Conservation (phyloP, 1,284 basidiomycete species). For the Ceratobasidium sp. region DNA sequence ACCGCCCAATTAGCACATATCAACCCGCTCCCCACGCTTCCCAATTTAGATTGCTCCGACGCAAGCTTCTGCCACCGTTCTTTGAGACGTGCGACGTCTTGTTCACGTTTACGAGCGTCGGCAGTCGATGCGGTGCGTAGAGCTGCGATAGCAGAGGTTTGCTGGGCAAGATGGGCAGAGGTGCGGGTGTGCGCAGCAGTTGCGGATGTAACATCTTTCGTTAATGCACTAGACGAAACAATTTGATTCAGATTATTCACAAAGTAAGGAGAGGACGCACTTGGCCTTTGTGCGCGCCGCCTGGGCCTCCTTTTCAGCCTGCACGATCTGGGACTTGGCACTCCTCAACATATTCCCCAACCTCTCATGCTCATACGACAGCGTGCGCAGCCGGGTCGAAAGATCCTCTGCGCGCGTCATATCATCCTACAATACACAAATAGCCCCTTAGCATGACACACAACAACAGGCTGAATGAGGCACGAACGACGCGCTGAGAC, state of each 20-base stretch:
- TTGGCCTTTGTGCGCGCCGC: constrained; percentile 73
- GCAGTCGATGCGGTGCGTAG: constrained; percentile 24
- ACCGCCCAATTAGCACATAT: constrained; percentile 47
- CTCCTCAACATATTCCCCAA: constrained; percentile 70
- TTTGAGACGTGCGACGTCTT: constrained; percentile 80
- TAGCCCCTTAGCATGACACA: background rate
- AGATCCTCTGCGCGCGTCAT: constrained; percentile 82
- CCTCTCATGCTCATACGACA: constrained; percentile 86
- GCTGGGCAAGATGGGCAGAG: constrained; percentile 29
- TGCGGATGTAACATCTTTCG: constrained; percentile 57
- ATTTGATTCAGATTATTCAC: background rate
- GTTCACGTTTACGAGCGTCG: constrained; percentile 60
- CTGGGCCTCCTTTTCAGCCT: constrained; percentile 77
- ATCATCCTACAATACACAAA: constrained; percentile 67
- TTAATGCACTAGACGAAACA: constrained; percentile 26
- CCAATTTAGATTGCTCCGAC: constrained; percentile 70
- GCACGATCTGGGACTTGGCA: constrained; percentile 68
- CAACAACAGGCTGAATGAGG: background rate
- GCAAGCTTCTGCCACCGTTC: constrained; percentile 79
- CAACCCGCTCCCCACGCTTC: constrained; percentile 53
- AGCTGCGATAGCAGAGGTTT: constrained; percentile 18
- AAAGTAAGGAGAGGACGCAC: constrained; percentile 59
- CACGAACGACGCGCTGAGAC: constrained; percentile 78
- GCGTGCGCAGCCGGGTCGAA: constrained; percentile 76
- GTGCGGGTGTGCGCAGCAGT: constrained; percentile 46